Percentiles rank a stretch among this genome's conserved stretches.
Conservation (phyloP, 2,329 filamentous ascomycete species). For the Mycosphaerella sp. region DNA sequence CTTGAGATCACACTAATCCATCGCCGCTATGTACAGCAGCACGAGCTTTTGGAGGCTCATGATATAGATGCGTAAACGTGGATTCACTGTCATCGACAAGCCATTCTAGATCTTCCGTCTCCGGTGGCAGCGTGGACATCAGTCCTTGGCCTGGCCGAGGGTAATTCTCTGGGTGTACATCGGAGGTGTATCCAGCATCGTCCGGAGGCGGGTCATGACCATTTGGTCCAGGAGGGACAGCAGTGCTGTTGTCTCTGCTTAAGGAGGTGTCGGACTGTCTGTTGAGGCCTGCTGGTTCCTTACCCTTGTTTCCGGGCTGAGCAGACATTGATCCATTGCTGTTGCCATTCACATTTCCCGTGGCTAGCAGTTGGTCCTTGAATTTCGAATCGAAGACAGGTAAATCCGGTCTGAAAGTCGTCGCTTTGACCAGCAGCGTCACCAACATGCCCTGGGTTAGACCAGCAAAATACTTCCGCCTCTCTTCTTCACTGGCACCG, state of each 20-base stretch:
- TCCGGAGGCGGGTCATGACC: slow-evolving; percentile 27
- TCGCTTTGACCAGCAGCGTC: slow-evolving; percentile 57
- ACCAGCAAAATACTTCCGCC: slow-evolving; percentile 50
- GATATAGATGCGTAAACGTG: slow-evolving; percentile 46
- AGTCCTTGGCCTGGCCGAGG: slow-evolving; percentile 58
- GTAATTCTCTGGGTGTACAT: slow-evolving; percentile 52
- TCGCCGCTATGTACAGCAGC: neutral
- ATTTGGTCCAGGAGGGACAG: slow-evolving; percentile 19
- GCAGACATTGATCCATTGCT: neutral
- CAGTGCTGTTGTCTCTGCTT: slow-evolving; percentile 31
- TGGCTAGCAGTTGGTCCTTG: slow-evolving; percentile 8
- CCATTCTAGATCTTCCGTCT: slow-evolving; percentile 55
- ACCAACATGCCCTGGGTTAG: slow-evolving; percentile 58
- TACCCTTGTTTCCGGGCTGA: neutral
- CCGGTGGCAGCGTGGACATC: slow-evolving; percentile 46
- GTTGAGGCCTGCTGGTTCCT: neutral
- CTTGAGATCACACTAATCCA: neutral
- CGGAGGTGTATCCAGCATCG: slow-evolving; percentile 49
- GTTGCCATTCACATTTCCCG: slow-evolving; percentile 10
- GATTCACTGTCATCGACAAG: slow-evolving; percentile 46
- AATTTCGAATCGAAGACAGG: slow-evolving; percentile 53
- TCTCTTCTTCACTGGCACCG: slow-evolving; percentile 26
- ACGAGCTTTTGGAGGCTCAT: slow-evolving; percentile 6
- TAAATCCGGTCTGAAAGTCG: slow-evolving; percentile 56
- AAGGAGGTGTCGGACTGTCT: neutral